Evolutionary conservation across 225 moss, liverwort and hornwort species (phyloP).

Genomic region (Straminergon stramineum): DNA sequence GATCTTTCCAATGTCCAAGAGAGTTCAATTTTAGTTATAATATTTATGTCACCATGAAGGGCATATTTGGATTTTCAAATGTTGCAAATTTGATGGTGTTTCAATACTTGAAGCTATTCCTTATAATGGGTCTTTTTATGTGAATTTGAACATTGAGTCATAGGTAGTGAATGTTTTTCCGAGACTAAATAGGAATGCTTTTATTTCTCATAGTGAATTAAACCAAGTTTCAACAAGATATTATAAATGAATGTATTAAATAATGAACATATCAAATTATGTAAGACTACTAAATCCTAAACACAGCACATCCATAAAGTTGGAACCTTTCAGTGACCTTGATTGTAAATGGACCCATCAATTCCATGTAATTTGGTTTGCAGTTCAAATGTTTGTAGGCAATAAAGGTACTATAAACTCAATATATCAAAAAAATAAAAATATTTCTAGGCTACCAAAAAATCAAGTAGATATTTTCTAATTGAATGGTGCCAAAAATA

Average conservation of each 20-base stretch:
- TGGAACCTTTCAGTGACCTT: not conserved
- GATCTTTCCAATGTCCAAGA: not conserved
- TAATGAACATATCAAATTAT: not conserved
- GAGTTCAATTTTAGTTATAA: not conserved
- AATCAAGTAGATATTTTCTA: too few species aligned
- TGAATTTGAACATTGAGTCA: not conserved
- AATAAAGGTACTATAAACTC: too few species aligned
- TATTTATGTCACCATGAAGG: not conserved
- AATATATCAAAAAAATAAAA: too few species aligned
- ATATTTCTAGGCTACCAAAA: too few species aligned
- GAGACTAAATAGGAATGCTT: not conserved
- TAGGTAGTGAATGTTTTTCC: accelerated
- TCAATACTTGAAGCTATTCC: not conserved
- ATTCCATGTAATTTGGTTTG: too few species aligned
- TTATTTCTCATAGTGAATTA: not conserved
- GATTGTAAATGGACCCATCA: too few species aligned
- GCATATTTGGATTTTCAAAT: too few species aligned
- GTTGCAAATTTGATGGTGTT: too few species aligned
- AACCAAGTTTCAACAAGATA: not conserved
- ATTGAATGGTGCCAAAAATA: too few species aligned
- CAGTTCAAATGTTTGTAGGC: too few species aligned
- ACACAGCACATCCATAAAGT: not conserved
- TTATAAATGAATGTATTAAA: not conserved
- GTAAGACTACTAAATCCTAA: too few species aligned
- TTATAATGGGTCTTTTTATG: not conserved